Conservation (phyloP, 2,329 filamentous ascomycete species). For the Scedosporium aurantiacum region DNA sequence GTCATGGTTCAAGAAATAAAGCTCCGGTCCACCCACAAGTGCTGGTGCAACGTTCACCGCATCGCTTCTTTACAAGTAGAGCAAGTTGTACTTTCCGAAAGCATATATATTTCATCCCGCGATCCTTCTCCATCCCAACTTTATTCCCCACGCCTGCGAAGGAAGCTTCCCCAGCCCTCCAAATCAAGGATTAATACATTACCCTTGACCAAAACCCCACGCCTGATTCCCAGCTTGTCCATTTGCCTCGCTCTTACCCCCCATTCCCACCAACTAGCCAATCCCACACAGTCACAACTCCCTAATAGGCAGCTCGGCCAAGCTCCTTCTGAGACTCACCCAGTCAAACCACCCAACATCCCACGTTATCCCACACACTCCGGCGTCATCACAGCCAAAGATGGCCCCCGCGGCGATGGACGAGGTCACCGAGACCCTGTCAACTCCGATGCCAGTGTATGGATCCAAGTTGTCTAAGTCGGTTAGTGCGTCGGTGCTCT, state of each 20-base stretch:
- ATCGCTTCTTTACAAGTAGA: not conserved
- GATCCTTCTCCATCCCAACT: constrained; percentile 2
- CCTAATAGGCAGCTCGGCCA: constrained; percentile 20
- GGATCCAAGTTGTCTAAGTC: constrained; percentile 24
- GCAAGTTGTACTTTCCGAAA: not conserved
- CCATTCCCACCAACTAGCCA: constrained; percentile 12
- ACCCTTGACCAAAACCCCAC: not conserved
- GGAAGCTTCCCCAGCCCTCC: not conserved
- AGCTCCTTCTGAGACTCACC: constrained; percentile 3
- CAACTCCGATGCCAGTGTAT: constrained; percentile 32
- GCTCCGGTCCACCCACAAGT: not conserved
- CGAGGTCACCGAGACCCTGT: constrained; percentile 21
- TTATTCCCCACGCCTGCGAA: not conserved
- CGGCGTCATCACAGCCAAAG: constrained; percentile 29
- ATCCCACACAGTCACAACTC: constrained; percentile 16
- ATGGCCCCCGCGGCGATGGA: constrained; percentile 41
- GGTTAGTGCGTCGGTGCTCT: constrained; percentile 43
- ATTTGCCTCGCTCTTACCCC: not conserved
- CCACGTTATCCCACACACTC: constrained; percentile 51
- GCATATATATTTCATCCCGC: not conserved
- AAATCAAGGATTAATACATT: not conserved
- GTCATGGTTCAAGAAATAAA: not conserved
- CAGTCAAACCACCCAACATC: constrained; percentile 18
- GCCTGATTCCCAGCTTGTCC: not conserved
- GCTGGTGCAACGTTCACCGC: not conserved